phyloP scores from a whole-genome alignment of 352 stramenopile species.

The Globisporangium echinulatum region DNA sequence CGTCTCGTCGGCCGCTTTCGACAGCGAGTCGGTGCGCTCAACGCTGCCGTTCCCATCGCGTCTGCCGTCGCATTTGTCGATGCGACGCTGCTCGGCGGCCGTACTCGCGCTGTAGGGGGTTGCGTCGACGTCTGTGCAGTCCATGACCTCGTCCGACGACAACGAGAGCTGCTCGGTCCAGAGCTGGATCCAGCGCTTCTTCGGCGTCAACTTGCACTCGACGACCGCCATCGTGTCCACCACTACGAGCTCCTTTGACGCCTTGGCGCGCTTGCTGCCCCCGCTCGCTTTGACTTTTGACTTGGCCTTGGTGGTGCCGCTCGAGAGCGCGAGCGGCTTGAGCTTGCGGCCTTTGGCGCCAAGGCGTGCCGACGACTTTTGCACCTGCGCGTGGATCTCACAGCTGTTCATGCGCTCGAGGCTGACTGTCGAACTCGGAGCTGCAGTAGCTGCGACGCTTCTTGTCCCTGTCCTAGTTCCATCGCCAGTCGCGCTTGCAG shows the following conservation, averaged over 20 bases:
- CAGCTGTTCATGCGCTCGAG: conserved; percentile 14
- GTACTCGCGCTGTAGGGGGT: too few relatives aligned
- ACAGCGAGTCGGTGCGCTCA: background rate
- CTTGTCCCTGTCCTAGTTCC: background rate
- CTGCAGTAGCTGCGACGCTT: background rate
- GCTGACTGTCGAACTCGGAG: too few relatives aligned
- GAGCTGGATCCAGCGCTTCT: conserved; percentile 73
- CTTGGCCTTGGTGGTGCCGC: background rate
- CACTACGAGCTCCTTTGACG: conserved; percentile 2
- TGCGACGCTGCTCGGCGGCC: background rate
- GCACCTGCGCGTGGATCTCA: conserved; percentile 23
- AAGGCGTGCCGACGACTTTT: conserved; percentile 9
- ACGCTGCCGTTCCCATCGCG: background rate
- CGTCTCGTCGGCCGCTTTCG: background rate
- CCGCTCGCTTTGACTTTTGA: conserved; percentile 4
- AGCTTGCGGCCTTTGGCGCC: conserved; percentile 29
- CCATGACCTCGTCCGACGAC: conserved; percentile 5
- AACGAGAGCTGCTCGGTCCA: conserved; percentile 50
- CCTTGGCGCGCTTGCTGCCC: conserved; percentile 14
- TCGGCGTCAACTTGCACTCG: conserved; percentile 49
- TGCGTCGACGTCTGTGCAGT: background rate
- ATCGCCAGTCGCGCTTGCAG: background rate
- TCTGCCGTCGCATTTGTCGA: background rate
- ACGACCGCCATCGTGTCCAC: conserved; percentile 7
- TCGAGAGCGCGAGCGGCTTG: conserved; percentile 24